phyloP scores from a whole-genome alignment of 2,329 filamentous ascomycete species.

The Xylariales sp. region DNA sequence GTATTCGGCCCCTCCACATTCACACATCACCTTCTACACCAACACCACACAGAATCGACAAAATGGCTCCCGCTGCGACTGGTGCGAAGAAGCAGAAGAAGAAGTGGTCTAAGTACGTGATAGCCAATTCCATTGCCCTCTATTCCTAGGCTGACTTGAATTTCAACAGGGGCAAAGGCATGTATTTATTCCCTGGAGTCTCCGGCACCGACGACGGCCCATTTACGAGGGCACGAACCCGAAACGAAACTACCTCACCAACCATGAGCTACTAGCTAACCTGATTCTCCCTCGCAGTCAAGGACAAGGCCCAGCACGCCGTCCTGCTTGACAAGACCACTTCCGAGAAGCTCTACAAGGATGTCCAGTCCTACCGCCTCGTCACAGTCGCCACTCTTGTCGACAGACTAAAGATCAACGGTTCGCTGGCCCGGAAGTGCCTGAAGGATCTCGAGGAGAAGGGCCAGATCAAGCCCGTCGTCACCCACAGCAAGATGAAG shows the following conservation, averaged over 20 bases:
- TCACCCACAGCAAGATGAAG: conserved; percentile 95
- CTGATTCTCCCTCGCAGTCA: conserved; percentile 67
- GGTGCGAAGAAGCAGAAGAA: conserved; percentile 85
- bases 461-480: conserved; percentile 98
- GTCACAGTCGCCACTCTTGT: conserved; percentile 98
- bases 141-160: conserved; percentile 40
- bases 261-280: conserved; percentile 39
- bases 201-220: conserved; percentile 28
- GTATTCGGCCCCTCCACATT: conserved; percentile 46
- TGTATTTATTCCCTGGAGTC: conserved; percentile 39
- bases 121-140: conserved; percentile 37
- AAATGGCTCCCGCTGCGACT: conserved; percentile 64
- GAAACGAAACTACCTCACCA: conserved; percentile 19
- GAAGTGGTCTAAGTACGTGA: conserved; percentile 79
- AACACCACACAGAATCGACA: conserved; percentile 51
- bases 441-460: conserved; percentile 95
- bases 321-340: conserved; percentile 98
- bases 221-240: conserved; percentile 25
- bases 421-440: conserved; percentile 90
- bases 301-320: conserved; percentile 99
- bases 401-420: conserved; percentile 99
- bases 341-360: conserved; percentile 99
- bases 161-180: conserved; percentile 49
- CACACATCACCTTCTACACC: conserved; percentile 47
- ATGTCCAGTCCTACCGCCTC: conserved; percentile 99